A percentile compares a stretch with the other conserved stretches of the same genome.
phyloP scores from a whole-genome alignment of 2,329 filamentous ascomycete genomes.

The Sclerotinia spermophila region DNA sequence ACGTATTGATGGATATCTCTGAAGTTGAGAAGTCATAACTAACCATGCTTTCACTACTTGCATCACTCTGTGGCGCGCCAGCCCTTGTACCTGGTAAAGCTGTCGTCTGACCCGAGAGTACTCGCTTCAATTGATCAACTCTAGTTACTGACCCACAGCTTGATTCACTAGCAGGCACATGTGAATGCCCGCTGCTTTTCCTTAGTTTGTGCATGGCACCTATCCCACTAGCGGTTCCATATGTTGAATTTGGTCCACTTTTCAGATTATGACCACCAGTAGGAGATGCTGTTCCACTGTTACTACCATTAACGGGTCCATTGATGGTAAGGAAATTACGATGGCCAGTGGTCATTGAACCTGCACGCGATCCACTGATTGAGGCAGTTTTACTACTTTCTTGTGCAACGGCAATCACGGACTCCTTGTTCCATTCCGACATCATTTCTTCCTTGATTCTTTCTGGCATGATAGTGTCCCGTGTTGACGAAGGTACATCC shows the following conservation, averaged over 20 bases:
- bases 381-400: constrained; percentile 70
- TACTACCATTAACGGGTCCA: constrained; percentile 43
- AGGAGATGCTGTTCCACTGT: constrained; percentile 43
- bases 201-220: constrained; percentile 45
- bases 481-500: constrained; percentile 41
- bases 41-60: constrained; percentile 64
- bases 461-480: constrained; percentile 57
- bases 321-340: constrained; percentile 58
- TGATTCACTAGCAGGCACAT: constrained; percentile 41
- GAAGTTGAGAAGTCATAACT: constrained; percentile 67
- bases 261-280: constrained; percentile 38
- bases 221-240: constrained; percentile 34
- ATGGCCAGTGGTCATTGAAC: constrained; percentile 47
- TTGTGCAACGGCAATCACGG: constrained; percentile 64
- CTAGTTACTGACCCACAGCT: constrained; percentile 53
- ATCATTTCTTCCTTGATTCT: constrained; percentile 72
- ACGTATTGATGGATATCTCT: constrained; percentile 57
- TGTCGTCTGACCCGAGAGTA: constrained; percentile 50
- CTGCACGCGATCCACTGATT: constrained; percentile 69
- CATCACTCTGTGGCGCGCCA: constrained; percentile 47
- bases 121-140: constrained; percentile 61
- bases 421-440: constrained; percentile 74
- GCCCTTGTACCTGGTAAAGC: constrained; percentile 39
- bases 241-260: constrained; percentile 34
- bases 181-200: constrained; percentile 53